phyloP scores from a whole-genome alignment of 202 grass and related monocot species.

The Panicum virgatum region DNA sequence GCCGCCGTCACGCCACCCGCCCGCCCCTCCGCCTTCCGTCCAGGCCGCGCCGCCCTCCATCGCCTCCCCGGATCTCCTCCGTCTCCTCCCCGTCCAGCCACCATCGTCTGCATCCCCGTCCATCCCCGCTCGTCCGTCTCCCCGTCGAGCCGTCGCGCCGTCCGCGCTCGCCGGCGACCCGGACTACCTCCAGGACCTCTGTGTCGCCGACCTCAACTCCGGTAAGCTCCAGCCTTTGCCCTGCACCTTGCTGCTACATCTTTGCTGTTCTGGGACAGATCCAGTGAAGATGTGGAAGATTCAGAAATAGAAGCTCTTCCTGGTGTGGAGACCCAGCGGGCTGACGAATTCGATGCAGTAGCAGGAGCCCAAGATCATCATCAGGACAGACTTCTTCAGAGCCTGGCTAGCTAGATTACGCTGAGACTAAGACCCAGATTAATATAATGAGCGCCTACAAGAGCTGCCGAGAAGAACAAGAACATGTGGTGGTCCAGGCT shows the following conservation, averaged over 20 bases:
- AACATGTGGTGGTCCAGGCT: neutral
- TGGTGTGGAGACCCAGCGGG: constrained; percentile 44
- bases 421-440: neutral
- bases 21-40: too few species aligned
- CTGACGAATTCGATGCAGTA: constrained; percentile 32
- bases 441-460: neutral
- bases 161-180: constrained; percentile 52
- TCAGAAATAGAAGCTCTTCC: constrained; percentile 89
- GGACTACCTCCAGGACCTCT: constrained; percentile 64
- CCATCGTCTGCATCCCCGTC: too few species aligned
- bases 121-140: too few species aligned
- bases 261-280: too few species aligned
- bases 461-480: neutral
- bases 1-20: too few species aligned
- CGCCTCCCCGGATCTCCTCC: too few species aligned
- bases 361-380: constrained; percentile 59
- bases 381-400: neutral
- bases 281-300: constrained; percentile 87
- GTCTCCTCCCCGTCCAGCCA: too few species aligned
- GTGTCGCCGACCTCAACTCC: constrained; percentile 56
- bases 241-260: too few species aligned
- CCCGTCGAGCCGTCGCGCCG: neutral
- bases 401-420: neutral
- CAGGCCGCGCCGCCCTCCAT: too few species aligned
- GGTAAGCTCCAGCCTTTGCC: constrained; percentile 35